Base-by-base conservation (phyloP, 345 rosid species). In the rapeseed (Brassica napus) region DNA sequence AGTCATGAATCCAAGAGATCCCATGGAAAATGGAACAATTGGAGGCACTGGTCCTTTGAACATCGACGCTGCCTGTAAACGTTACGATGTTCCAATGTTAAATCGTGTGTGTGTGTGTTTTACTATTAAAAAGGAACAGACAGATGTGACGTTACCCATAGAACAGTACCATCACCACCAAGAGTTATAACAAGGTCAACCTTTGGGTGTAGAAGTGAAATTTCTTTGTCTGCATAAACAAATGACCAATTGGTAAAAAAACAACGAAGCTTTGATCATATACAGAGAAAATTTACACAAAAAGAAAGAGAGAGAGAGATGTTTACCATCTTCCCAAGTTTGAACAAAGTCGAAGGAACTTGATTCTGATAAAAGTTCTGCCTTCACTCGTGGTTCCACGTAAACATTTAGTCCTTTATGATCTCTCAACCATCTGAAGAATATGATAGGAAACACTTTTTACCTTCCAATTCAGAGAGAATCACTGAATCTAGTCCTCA, bases 161-260 rank as follows among this genome's bases (percentile, higher is more conserved):
- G 92, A 62, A 96, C 98, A 35, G 99, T 96, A 73, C 99, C 99
- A 86, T 96, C 99, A n/a, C 99, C 99, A 79, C 99, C 99, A 81
- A 96, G 99, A 74, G 99, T 93, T 68, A 92, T 89, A 44, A 96
- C 94, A 74, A 96, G 92, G 85, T 96, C 99, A 77, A 96, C 94
- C 81, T 92, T 87, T 37, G 89, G 78, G 83, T 93, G 98, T 75
- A 96, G 88, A 42, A 68, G 89, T 60, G 68, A 82, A 81, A 96
- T 83, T 77, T 93, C 97, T 65, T 79, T 70, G 66, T 93, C 99
- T 96, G 91, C 65, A 83, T 74, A 18, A 28, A 39, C 75, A 82
- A 84, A 30, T 61, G 11, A 68, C n/a, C 67, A 61, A 28, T 57
- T 60, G 12, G 39, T 32, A 15, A 68, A 26, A 32, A 32, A 6